Conservation (phyloP, 2,329 filamentous ascomycete genomes). For the Microsporum canis region DNA sequence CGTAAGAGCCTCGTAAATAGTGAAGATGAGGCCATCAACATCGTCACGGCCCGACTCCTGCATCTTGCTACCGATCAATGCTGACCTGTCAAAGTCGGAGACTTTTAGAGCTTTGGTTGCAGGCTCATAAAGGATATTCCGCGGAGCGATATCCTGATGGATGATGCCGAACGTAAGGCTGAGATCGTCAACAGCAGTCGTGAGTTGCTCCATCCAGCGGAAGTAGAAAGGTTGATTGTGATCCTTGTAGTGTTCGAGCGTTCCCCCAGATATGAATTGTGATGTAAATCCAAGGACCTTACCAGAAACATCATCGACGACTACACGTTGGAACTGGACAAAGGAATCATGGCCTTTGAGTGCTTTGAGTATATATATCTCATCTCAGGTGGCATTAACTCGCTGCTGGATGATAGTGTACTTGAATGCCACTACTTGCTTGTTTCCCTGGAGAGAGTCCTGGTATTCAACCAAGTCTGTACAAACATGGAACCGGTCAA, state of each 20-base stretch:
- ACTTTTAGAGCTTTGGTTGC: slow-evolving; percentile 2
- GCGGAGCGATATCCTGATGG: slow-evolving; percentile 10
- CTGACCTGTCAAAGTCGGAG: slow-evolving; percentile 8
- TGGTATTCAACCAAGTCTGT: slow-evolving; percentile 6
- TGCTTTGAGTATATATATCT: slow-evolving; percentile 8
- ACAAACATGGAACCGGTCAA: slow-evolving; percentile 7
- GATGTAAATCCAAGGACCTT: slow-evolving; percentile 7
- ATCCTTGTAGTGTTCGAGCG: slow-evolving; percentile 4
- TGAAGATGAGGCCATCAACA: slow-evolving; percentile 7
- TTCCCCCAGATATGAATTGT: slow-evolving; percentile 7
- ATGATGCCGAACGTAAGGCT: slow-evolving; percentile 8
- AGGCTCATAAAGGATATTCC: slow-evolving; percentile 8
- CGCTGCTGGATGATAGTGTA: slow-evolving; percentile 8
- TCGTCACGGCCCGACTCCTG: background rate
- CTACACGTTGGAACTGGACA: slow-evolving; percentile 7
- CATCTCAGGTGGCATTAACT: slow-evolving; percentile 8
- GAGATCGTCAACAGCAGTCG: slow-evolving; percentile 8
- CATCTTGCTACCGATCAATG: background rate
- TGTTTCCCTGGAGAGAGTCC: background rate
- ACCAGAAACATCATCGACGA: slow-evolving; percentile 8
- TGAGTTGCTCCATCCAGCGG: slow-evolving; percentile 9
- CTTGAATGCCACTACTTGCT: slow-evolving; percentile 7
- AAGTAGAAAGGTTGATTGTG: slow-evolving; percentile 6
- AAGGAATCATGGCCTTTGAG: slow-evolving; percentile 2
- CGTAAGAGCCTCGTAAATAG: slow-evolving; percentile 9